phyloP scores from a whole-genome alignment of 2,329 filamentous ascomycete species.

The Hysterium pulicare region DNA sequence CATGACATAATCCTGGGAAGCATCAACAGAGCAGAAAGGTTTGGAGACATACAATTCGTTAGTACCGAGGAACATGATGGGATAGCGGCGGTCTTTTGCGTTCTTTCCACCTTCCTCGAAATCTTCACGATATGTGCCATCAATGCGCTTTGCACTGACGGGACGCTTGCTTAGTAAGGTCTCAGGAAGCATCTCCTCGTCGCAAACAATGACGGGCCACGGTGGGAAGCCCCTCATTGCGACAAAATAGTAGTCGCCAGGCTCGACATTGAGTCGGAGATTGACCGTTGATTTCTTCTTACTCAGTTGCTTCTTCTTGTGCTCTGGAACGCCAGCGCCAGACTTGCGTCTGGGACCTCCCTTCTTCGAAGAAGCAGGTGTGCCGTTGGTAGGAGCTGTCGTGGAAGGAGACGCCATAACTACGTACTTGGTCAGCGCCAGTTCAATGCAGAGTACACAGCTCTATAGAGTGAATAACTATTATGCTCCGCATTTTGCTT shows the following conservation, averaged over 20 bases:
- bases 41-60: conserved; percentile 85
- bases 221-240: conserved; percentile 92
- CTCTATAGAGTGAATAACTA: not conserved
- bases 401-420: conserved; percentile 37
- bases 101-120: conserved; percentile 87
- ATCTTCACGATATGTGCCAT: conserved; percentile 84
- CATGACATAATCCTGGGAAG: conserved; percentile 7
- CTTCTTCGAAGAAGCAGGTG: conserved; percentile 41
- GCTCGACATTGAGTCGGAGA: conserved; percentile 69
- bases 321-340: conserved; percentile 57
- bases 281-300: conserved; percentile 78
- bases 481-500: conserved; percentile 1
- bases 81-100: conserved; percentile 78
- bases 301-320: conserved; percentile 69
- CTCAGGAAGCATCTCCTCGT: conserved; percentile 88
- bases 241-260: conserved; percentile 88
- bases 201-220: conserved; percentile 92
- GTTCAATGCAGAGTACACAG: not conserved
- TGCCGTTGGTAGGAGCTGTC: conserved; percentile 48
- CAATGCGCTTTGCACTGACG: conserved; percentile 74
- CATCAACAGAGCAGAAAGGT: not conserved
- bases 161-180: conserved; percentile 74
- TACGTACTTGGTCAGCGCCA: conserved; percentile 16
- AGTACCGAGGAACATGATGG: conserved; percentile 90
- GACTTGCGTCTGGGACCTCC: conserved; percentile 65